phyloP scores from a whole-genome alignment of 139 green algal species.

The Chlorella sp. region DNA sequence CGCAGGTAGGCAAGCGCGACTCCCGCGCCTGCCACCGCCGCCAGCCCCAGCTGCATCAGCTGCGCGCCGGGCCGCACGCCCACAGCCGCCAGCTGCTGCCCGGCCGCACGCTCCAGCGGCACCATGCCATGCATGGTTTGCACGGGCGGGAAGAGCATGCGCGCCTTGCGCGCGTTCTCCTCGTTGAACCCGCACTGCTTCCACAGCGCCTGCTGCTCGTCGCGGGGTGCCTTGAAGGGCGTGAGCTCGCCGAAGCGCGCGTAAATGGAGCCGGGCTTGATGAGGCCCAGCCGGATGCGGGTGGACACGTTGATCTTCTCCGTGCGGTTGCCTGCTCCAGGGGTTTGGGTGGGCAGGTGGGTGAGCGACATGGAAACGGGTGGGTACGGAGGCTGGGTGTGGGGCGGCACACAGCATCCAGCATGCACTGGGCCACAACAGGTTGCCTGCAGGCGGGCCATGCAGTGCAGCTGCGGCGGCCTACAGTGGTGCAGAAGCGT shows the following conservation, averaged over 20 bases:
- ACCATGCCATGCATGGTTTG: neutral
- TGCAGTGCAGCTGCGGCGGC: too few species aligned
- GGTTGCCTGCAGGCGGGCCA: too few species aligned
- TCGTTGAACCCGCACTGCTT: conserved; percentile 10
- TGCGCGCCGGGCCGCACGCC: neutral
- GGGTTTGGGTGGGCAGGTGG: too few species aligned
- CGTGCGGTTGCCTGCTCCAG: neutral
- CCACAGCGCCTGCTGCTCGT: conserved; percentile 24
- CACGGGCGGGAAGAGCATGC: neutral
- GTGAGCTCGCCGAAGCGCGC: conserved; percentile 20
- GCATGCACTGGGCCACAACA: too few species aligned
- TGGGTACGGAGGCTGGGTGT: too few species aligned
- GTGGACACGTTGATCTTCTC: conserved; percentile 23
- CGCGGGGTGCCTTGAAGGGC: neutral
- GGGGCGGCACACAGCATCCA: too few species aligned
- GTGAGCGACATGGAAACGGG: too few species aligned
- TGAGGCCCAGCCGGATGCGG: conserved; percentile 17
- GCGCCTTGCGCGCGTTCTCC: neutral
- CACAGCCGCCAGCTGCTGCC: neutral
- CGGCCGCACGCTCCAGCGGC: neutral
- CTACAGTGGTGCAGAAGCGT: too few species aligned
- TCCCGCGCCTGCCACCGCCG: neutral
- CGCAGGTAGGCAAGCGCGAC: neutral
- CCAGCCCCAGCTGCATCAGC: neutral
- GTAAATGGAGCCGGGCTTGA: conserved; percentile 30